Percentiles rank a stretch among this genome's conserved stretches.
phyloP scores from a whole-genome alignment of 257 asterid genomes.

The Nicotiana undulata region DNA sequence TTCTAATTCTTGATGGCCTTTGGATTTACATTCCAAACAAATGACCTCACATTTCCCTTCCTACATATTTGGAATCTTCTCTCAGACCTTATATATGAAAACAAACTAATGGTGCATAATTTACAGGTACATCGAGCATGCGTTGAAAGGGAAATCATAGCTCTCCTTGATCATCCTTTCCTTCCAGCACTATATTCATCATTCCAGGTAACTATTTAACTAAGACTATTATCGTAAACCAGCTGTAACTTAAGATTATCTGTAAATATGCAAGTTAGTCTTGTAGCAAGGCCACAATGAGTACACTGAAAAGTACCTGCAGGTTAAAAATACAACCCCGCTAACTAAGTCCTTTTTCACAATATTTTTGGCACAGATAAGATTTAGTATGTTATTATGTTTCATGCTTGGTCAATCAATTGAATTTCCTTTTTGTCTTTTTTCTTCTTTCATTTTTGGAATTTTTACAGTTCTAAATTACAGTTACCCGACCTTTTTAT shows the following conservation, averaged over 20 bases:
- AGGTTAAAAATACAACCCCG: background rate
- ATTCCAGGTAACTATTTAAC: constrained; percentile 58
- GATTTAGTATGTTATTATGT: background rate
- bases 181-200: constrained; percentile 90
- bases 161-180: constrained; percentile 94
- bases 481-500: background rate
- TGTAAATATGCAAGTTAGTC: background rate
- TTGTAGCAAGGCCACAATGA: background rate
- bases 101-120: background rate
- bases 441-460: background rate
- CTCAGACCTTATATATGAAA: background rate
- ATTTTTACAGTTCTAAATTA: background rate
- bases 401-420: background rate
- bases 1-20: background rate
- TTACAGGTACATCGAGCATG: constrained; percentile 97
- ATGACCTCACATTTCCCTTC: background rate
- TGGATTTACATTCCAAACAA: background rate
- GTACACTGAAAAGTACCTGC: background rate
- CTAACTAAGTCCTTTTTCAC: background rate
- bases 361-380: background rate
- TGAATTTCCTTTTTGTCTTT: background rate
- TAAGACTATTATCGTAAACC: constrained; percentile 4
- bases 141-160: constrained; percentile 84
- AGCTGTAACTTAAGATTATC: background rate
- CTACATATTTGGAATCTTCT: background rate